These are phyloP conservation scores for Chlorella sp. DNA, from an alignment of 139 green algal genomes.

Conservation along the genomic window DNA sequence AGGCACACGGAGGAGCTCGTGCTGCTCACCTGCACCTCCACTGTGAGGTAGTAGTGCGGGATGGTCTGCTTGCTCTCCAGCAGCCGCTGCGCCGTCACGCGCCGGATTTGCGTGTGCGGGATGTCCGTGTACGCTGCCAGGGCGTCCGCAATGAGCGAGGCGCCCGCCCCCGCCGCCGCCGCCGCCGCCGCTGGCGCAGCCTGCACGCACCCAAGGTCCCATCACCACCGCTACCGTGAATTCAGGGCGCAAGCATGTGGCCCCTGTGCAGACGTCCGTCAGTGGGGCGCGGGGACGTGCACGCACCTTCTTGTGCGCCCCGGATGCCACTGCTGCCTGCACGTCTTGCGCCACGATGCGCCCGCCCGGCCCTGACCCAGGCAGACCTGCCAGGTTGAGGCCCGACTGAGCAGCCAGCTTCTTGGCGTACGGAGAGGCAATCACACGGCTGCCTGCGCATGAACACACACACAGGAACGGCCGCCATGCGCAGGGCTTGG, in stretches of 20 bases:
- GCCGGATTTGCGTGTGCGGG: constrained; percentile 69
- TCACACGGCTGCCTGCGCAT: constrained; percentile 45
- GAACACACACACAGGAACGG: not conserved
- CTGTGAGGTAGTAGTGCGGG: constrained; percentile 96
- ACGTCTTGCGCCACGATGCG: constrained; percentile 80
- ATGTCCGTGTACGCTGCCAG: constrained; percentile 70
- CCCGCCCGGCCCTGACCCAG: constrained; percentile 61
- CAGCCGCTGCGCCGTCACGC: constrained; percentile 83
- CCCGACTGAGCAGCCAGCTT: constrained; percentile 69
- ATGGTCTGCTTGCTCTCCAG: constrained; percentile 92
- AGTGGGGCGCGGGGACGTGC: no score
- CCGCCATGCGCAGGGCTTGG: not conserved
- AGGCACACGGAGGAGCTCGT: no score
- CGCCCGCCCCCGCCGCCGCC: no score
- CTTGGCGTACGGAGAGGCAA: constrained; percentile 68
- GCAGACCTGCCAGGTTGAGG: constrained; percentile 49
- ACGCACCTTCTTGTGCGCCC: constrained; percentile 12
- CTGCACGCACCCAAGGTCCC: no score
- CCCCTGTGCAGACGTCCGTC: no score
- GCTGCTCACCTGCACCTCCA: constrained; percentile 49
- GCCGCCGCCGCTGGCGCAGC: no score
- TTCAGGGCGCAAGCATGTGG: no score
- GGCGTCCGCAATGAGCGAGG: no score
- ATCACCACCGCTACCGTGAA: no score
- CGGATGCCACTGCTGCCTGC: constrained; percentile 39